Percentiles rank a stretch among this genome's conserved stretches.
phyloP scores from a whole-genome alignment of 495 filamentous ascomycete genomes.

The Rostrohypoxylon terebratum region DNA sequence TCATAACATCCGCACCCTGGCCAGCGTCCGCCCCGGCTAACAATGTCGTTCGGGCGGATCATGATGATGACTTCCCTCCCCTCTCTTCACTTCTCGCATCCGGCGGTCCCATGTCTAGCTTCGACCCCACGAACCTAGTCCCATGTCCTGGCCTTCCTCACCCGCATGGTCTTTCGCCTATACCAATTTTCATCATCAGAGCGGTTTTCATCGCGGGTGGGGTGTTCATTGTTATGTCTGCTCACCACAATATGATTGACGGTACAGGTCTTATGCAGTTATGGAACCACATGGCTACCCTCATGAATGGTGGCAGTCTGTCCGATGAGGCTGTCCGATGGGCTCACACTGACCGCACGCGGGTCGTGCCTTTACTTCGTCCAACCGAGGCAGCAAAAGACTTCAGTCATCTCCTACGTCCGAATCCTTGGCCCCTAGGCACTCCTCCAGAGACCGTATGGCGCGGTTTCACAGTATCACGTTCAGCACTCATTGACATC shows the following conservation, averaged over 20 bases:
- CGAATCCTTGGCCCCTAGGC: neutral
- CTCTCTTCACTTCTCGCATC: neutral
- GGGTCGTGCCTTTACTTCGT: neutral
- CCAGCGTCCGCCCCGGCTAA: neutral
- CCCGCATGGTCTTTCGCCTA: neutral
- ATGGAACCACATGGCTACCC: neutral
- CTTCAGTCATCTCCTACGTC: slow-evolving; percentile 6
- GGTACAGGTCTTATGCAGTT: neutral
- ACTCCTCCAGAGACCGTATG: neutral
- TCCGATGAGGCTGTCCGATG: neutral
- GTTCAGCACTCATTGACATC: neutral
- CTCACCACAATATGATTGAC: slow-evolving; percentile 9
- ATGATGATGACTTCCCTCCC: neutral
- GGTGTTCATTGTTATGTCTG: neutral
- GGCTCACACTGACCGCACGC: neutral
- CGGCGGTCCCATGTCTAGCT: neutral
- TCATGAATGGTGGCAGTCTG: slow-evolving; percentile 1
- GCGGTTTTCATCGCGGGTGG: slow-evolving; percentile 4
- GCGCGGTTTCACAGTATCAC: slow-evolving; percentile 1
- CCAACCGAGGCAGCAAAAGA: neutral
- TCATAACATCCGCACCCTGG: slow-evolving; percentile 6
- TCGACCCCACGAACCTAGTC: neutral
- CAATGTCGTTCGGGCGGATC: neutral
- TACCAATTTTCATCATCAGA: neutral
- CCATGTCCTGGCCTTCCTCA: slow-evolving; percentile 1